phyloP scores from a whole-genome alignment of 2,329 filamentous ascomycete genomes.

The Colletotrichum spinosum region DNA sequence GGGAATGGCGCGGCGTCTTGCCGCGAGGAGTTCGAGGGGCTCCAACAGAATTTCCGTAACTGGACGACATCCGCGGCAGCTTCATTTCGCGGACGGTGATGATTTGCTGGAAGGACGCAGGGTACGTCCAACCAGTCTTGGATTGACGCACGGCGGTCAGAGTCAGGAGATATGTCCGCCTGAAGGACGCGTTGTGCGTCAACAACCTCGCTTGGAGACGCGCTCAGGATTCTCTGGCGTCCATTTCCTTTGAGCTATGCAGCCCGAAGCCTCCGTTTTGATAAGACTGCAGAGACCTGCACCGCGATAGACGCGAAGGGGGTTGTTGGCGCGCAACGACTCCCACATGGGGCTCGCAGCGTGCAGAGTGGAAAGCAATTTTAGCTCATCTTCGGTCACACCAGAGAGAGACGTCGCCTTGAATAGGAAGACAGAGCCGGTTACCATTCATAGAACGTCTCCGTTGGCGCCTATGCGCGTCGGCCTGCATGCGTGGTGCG shows the following conservation, averaged over 20 bases:
- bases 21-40: conserved; percentile 31
- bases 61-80: conserved; percentile 21
- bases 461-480: conserved; percentile 38
- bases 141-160: conserved; percentile 23
- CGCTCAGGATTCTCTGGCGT: too few species aligned
- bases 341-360: conserved; percentile 3
- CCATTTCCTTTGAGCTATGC: not conserved
- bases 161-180: conserved; percentile 18
- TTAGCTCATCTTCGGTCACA: conserved; percentile 9
- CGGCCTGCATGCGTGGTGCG: conserved; percentile 36
- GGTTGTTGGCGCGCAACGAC: conserved; percentile 21
- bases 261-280: conserved; percentile 1
- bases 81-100: conserved; percentile 19
- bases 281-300: not conserved
- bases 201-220: not conserved
- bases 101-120: conserved; percentile 29
- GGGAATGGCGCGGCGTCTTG: conserved; percentile 32
- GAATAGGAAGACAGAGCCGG: conserved; percentile 8
- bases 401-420: conserved; percentile 2
- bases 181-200: conserved; percentile 1
- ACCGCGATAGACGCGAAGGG: conserved; percentile 21
- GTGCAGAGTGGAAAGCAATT: not conserved
- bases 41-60: conserved; percentile 33
- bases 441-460: conserved; percentile 1
- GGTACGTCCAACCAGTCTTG: conserved; percentile 18